Percentiles rank a stretch among this genome's conserved stretches.
These are phyloP conservation scores for Hyparrhenia diplandra DNA, from an alignment of 176 grass and related monocot species.

Conservation along the genomic window DNA sequence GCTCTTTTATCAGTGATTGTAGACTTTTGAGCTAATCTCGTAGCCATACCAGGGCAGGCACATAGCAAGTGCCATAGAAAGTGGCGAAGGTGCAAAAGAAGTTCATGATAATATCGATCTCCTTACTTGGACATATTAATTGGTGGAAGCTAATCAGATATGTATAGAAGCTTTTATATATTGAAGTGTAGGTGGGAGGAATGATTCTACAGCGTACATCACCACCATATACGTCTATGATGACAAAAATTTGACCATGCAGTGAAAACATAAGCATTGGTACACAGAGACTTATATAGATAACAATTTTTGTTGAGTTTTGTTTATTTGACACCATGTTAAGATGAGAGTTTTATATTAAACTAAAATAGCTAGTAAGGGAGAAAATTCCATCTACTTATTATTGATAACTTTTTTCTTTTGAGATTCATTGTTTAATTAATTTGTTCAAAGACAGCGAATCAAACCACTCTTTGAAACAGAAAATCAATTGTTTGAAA, in stretches of 20 bases:
- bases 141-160: neutral
- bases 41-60: slow-evolving; percentile 30
- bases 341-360: neutral
- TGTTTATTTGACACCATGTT: neutral
- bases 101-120: slow-evolving; percentile 1
- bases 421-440: neutral
- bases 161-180: neutral
- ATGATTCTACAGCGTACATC: too few relatives aligned
- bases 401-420: neutral
- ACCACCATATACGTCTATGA: too few relatives aligned
- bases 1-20: slow-evolving; percentile 28
- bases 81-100: slow-evolving; percentile 28
- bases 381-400: neutral
- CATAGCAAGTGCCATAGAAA: slow-evolving; percentile 38
- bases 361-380: neutral
- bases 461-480: neutral
- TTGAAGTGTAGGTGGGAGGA: neutral
- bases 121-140: neutral
- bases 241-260: too few relatives aligned
- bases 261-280: too few relatives aligned
- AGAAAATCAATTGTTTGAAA: neutral
- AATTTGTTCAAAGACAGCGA: too few relatives aligned
- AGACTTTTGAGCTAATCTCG: slow-evolving; percentile 35
- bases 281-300: neutral
- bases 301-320: neutral